Evolutionary conservation across 2,329 filamentous ascomycete species (phyloP), one percentile per base, ranked within the genome.

Genomic region (Fusarium nurragi): DNA sequence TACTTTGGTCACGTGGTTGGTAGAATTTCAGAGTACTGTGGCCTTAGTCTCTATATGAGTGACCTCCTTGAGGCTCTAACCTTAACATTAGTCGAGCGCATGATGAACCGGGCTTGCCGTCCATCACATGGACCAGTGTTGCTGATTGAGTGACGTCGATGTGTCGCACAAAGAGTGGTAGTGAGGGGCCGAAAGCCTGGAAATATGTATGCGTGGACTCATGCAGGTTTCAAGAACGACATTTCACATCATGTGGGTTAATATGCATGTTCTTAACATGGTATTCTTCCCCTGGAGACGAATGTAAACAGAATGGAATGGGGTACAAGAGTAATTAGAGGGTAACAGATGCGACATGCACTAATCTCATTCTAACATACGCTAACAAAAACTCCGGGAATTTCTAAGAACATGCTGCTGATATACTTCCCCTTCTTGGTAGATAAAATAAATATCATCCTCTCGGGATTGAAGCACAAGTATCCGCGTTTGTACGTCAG

Each of bases 101-200:
- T 50, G 34, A 40, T 43, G 55, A 64, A 61, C 50, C 64, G 64
- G 64, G 64, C 46, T 67, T 67, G 50, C 64, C 64, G 50, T 60
- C 59, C 32, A 67, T 67, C 64, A 67, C 64, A 67, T 67, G 64
- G 28, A 43, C 44, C 30, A 48, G 39, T 16, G 26, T 60, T 65
- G 54, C 43, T 18, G 47, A 47, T 50, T 45, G 59, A 50, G 64
- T 67, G 64, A 67, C 64, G 60, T 65, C 46, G 54, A 53, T 47
- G 41, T 30, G 60, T 67, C 19, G 64, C 54, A 67, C 60, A 38
- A 28, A 41, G 38, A 30, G 39, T 47, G 49, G 60, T 53, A 37
- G 23, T 34, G 52, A 53, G 54, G 63, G 47, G 52, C 25, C 39
- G 25, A 37, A 57, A 38, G 47, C 43, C 44, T 41, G 21, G 18